A percentile compares a stretch with the other conserved stretches of the same genome.
These are phyloP conservation scores for Annulohypoxylon stygium DNA, from an alignment of 495 filamentous ascomycete species.

Conservation along the genomic window DNA sequence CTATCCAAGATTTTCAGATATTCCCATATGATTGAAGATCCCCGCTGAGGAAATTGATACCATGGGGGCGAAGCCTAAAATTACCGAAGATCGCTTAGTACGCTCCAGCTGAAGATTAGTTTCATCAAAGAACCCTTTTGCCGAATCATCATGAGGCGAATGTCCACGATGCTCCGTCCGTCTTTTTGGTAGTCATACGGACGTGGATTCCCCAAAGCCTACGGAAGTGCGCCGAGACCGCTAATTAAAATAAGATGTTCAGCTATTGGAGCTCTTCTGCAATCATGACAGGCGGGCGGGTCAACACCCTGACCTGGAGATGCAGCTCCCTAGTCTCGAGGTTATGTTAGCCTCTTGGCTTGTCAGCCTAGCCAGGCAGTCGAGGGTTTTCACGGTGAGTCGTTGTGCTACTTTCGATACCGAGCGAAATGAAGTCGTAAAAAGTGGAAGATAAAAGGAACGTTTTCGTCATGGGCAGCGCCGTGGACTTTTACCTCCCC, in stretches of 20 bases:
- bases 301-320: slow-evolving; percentile 21
- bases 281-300: slow-evolving; percentile 24
- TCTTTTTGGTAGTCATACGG: slow-evolving; percentile 35
- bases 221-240: slow-evolving; percentile 5
- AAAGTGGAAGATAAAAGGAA: slow-evolving; percentile 36
- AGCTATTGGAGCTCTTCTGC: slow-evolving; percentile 26
- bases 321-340: slow-evolving; percentile 31
- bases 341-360: slow-evolving; percentile 34
- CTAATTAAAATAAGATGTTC: slow-evolving; percentile 17
- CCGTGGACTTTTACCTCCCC: not conserved
- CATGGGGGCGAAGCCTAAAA: not conserved
- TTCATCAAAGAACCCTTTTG: not conserved
- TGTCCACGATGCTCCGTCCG: slow-evolving; percentile 6
- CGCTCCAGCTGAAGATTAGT: slow-evolving; percentile 3
- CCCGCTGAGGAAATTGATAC: not conserved
- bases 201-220: slow-evolving; percentile 20
- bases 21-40: not conserved
- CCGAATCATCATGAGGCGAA: slow-evolving; percentile 16
- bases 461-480: not conserved
- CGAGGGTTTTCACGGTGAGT: slow-evolving; percentile 14
- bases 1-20: not conserved
- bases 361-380: slow-evolving; percentile 35
- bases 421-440: slow-evolving; percentile 24
- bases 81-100: slow-evolving; percentile 15
- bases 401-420: slow-evolving; percentile 9